These are phyloP conservation scores for Aegilops bicornis DNA, from an alignment of 176 grass and related monocot genomes.

Conservation along the genomic window DNA sequence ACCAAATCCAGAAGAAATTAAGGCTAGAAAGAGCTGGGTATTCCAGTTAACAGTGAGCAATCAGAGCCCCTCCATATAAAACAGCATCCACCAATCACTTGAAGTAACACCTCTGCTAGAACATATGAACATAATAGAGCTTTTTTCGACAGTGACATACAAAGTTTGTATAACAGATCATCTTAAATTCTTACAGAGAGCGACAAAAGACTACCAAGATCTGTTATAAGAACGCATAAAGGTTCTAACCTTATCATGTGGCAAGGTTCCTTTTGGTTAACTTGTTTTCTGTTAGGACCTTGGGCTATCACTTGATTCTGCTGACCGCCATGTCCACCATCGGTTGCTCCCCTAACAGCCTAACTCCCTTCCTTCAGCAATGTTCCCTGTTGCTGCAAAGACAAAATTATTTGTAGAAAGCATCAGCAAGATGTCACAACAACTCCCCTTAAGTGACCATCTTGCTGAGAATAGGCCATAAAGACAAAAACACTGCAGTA, in stretches of 20 bases:
- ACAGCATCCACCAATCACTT: neutral
- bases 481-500: neutral
- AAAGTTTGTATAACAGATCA: neutral
- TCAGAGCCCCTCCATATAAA: neutral
- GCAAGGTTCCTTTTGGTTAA: neutral
- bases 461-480: neutral
- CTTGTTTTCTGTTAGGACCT: slow-evolving; percentile 9
- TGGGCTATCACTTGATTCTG: neutral
- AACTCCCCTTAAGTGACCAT: neutral
- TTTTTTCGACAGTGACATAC: neutral
- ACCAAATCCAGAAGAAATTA: neutral
- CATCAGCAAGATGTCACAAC: neutral
- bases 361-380: neutral
- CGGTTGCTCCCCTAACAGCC: neutral
- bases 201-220: slow-evolving; percentile 1
- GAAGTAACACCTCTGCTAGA: neutral
- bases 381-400: neutral
- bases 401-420: neutral
- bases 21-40: neutral
- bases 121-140: neutral
- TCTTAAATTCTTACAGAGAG: neutral
- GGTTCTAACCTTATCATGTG: neutral
- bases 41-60: neutral
- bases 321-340: neutral
- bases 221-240: neutral